Percentiles rank a stretch among this genome's conserved stretches.
These are phyloP conservation scores for Lecanicillium sp. DNA, from an alignment of 2,329 filamentous ascomycete species.

Conservation along the genomic window DNA sequence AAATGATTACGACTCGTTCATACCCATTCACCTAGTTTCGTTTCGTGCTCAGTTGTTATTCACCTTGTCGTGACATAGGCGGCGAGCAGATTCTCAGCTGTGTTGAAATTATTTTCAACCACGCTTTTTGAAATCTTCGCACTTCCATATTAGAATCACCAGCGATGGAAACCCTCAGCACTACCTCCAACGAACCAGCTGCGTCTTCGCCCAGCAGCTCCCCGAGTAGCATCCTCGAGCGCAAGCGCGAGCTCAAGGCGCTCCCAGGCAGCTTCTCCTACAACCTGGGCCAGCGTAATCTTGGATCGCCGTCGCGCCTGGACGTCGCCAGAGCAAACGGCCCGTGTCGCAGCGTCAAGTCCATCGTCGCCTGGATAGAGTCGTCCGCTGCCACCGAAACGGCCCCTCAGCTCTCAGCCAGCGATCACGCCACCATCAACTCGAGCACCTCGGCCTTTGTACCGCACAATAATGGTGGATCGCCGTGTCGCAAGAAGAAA, in stretches of 20 bases:
- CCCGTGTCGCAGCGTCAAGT: slow-evolving; percentile 23
- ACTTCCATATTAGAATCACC: neutral
- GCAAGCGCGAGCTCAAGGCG: slow-evolving; percentile 15
- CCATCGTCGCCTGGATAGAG: slow-evolving; percentile 29
- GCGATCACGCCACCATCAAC: slow-evolving; percentile 2
- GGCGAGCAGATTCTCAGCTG: too few species aligned
- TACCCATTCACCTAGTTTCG: neutral
- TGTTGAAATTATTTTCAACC: too few species aligned
- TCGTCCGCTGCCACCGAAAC: slow-evolving; percentile 11
- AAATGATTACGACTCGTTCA: slow-evolving; percentile 6
- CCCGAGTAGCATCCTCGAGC: slow-evolving; percentile 8
- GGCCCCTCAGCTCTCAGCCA: neutral
- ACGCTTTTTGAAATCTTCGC: too few species aligned
- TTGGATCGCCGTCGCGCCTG: slow-evolving; percentile 1
- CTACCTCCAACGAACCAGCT: neutral
- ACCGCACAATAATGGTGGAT: too few species aligned
- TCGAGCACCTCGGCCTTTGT: neutral
- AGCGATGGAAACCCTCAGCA: neutral
- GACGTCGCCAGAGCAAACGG: neutral
- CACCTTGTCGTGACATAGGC: neutral
- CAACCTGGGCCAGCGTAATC: slow-evolving; percentile 19
- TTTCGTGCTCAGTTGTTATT: slow-evolving; percentile 5
- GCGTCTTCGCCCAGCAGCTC: neutral
- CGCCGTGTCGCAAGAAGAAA: too few species aligned
- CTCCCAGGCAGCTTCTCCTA: slow-evolving; percentile 25